A percentile compares a stretch with the other conserved stretches of the same genome.
Conservation (phyloP, 2,329 filamentous ascomycete genomes). For the Aspergillus ustus region DNA sequence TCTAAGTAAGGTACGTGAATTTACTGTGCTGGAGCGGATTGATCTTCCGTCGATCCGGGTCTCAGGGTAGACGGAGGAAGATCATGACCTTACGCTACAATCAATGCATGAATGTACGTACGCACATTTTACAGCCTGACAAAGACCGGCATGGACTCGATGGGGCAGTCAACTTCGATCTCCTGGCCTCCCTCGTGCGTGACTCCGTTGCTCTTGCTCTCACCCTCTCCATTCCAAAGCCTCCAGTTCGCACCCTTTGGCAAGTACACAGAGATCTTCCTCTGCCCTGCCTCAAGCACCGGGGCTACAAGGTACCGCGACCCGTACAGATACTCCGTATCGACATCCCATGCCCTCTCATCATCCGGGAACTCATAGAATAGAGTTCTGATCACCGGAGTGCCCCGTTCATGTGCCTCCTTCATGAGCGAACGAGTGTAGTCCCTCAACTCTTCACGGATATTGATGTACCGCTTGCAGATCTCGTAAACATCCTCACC, state of each 20-base stretch:
- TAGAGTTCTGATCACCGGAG: constrained; percentile 64
- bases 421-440: constrained; percentile 65
- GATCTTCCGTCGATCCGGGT: not conserved
- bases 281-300: constrained; percentile 56
- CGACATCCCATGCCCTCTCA: constrained; percentile 58
- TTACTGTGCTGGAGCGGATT: not conserved
- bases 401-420: constrained; percentile 63
- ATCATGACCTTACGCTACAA: not conserved
- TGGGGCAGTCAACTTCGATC: constrained; percentile 49
- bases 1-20: not conserved
- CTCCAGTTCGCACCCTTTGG: constrained; percentile 55
- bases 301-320: constrained; percentile 63
- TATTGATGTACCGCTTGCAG: constrained; percentile 61
- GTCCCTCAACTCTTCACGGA: constrained; percentile 62
- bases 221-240: constrained; percentile 38
- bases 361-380: constrained; percentile 69
- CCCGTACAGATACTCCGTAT: constrained; percentile 69
- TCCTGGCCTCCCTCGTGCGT: constrained; percentile 45
- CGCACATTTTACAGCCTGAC: constrained; percentile 17
- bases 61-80: not conserved
- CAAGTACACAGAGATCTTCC: constrained; percentile 56
- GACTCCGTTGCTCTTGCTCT: constrained; percentile 23
- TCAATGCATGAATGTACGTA: not conserved
- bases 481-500: constrained; percentile 65
- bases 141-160: constrained; percentile 56